phyloP scores from a whole-genome alignment of 805 yeast species.

The Candida parachauliodes region DNA sequence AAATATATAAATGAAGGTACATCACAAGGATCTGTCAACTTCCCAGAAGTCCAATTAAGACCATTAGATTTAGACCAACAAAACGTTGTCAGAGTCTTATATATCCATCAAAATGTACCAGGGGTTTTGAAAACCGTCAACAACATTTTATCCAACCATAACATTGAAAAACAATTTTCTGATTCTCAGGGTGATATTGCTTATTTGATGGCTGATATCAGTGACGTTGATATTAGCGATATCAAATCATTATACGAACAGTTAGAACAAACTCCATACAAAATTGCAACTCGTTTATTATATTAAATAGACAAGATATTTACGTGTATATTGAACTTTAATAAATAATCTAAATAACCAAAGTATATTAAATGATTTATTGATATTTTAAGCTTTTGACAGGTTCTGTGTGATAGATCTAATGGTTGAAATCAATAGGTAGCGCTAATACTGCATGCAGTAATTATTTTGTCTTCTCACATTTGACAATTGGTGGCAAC shows the following conservation, averaged over 20 bases:
- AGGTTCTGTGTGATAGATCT: too few species aligned
- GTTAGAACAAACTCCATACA: conserved; percentile 85
- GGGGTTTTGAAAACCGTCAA: conserved; percentile 98
- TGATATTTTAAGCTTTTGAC: too few species aligned
- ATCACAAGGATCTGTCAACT: conserved; percentile 93
- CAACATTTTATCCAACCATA: conserved; percentile 89
- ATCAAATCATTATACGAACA: conserved; percentile 81
- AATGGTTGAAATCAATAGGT: too few species aligned
- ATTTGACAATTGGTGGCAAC: conserved; percentile 8
- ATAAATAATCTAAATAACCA: too few species aligned
- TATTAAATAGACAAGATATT: too few species aligned
- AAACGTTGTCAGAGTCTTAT: conserved; percentile 86
- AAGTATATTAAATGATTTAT: too few species aligned
- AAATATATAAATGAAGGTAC: conserved; percentile 95
- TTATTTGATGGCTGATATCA: conserved; percentile 95
- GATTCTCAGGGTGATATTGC: conserved; percentile 96
- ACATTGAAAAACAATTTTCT: conserved; percentile 97
- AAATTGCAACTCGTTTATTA: conserved; percentile 84
- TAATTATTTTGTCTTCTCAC: neutral
- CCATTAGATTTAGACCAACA: conserved; percentile 83
- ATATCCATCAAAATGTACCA: conserved; percentile 96
- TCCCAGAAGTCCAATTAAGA: conserved; percentile 96
- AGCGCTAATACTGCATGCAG: conserved; percentile 1
- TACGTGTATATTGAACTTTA: too few species aligned
- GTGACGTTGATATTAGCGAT: conserved; percentile 77